A percentile compares a stretch with the other conserved stretches of the same genome.
These are phyloP conservation scores for Selaginella tamariscina DNA, from an alignment of 75 land plant species.

Conservation along the genomic window DNA sequence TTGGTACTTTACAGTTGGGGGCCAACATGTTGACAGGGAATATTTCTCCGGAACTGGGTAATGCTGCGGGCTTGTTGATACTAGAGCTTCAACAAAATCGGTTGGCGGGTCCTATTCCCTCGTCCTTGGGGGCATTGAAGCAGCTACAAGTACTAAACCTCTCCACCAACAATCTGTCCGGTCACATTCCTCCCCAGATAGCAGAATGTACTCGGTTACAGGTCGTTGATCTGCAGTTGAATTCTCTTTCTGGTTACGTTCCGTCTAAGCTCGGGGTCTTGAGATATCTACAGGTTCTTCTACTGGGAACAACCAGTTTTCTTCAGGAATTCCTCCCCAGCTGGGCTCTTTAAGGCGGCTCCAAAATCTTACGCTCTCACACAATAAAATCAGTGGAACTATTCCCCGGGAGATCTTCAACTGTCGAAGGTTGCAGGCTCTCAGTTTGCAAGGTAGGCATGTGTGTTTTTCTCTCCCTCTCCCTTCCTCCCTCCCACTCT, in stretches of 20 bases:
- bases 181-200: constrained; percentile 2
- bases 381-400: constrained; percentile 49
- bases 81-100: background rate
- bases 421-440: background rate
- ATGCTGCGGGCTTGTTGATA: background rate
- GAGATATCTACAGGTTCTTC: constrained; percentile 39
- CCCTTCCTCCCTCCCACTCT: too few relatives aligned
- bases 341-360: constrained; percentile 38
- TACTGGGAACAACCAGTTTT: constrained; percentile 51
- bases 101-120: constrained; percentile 1
- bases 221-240: background rate
- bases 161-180: background rate
- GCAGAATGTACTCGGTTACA: background rate
- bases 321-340: constrained; percentile 42
- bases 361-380: constrained; percentile 56
- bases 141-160: background rate
- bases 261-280: constrained; percentile 35
- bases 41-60: background rate
- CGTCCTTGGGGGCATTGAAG: background rate
- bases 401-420: constrained; percentile 42
- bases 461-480: too few relatives aligned
- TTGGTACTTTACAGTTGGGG: background rate
- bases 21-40: background rate
- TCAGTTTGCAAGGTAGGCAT: background rate
- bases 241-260: constrained; percentile 28